Base-by-base conservation (phyloP, 2,329 filamentous ascomycete genomes). In the Colletotrichum tropicale region DNA sequence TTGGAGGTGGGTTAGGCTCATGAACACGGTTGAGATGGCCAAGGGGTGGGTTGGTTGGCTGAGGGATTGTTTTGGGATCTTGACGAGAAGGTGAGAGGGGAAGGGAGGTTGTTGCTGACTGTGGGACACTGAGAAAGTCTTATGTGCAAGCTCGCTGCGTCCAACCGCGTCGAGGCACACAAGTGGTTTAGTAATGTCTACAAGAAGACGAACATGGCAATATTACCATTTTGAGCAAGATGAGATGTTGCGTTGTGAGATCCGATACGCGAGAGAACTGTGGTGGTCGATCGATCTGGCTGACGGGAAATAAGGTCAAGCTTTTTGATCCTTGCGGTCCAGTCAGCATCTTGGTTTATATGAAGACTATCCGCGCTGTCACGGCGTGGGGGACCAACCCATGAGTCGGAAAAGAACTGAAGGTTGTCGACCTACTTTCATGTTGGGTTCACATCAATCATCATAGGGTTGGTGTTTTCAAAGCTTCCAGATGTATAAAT, bases 1-100 rank as follows among this genome's bases (percentile, higher is more conserved):
- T 28, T 84, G 86, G 74, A 87, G 89, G 52, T 87, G 91, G 70
- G 81, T 94, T 3, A 83, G 84, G 55, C 77, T 93, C 74, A 62
- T 94, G 77, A 92, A 93, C 79, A 80, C 85, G 34, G 79, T 90
- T 43, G 86, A 88, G 76, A 80, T 78, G 36, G 80, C 87, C 13
- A 86, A 87, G 77, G 91, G 91, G 1, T 93, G 90, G 91, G 76
- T 82, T 38, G 91, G 89, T 4, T 88, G 88, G 82, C 43, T 83
- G 21, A 70, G 72, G 13, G 83, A 84, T 61, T 71, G 32, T 30
- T 64, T 75, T 48, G 48, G 43, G 3, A 68, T 68, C 21, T 30
- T 71, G 26, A 43, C 52, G 10, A 48, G 69, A 43, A 38, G 66
- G 24, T 67, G 48, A 34, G 38, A 9, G 24, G 18, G 43, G n/a